Conservation (phyloP, 2,329 filamentous ascomycete genomes). For the Pseudogymnoascus sp. region DNA sequence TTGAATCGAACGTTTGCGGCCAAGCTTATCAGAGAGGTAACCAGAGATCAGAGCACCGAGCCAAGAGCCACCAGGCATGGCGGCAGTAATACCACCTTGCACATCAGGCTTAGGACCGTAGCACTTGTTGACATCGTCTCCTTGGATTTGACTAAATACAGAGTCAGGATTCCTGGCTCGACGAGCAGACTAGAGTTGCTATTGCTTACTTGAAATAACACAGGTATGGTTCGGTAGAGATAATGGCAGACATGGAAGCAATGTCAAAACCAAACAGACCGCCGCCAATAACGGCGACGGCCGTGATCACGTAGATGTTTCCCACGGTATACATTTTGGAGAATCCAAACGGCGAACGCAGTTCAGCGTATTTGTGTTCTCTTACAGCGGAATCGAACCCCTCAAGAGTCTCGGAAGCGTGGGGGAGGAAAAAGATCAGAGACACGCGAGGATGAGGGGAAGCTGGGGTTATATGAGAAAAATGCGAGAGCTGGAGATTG, state of each 20-base stretch:
- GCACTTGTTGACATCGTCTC: conserved; percentile 32
- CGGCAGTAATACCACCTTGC: conserved; percentile 60
- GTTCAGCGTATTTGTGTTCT: neutral
- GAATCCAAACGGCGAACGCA: conserved; percentile 2
- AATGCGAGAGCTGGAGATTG: neutral
- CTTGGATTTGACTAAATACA: conserved; percentile 36
- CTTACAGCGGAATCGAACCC: neutral
- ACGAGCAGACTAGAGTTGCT: conserved; percentile 39
- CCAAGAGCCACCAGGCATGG: conserved; percentile 66
- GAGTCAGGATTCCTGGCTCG: conserved; percentile 43
- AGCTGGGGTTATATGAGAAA: conserved; percentile 5
- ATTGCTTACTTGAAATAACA: conserved; percentile 41
- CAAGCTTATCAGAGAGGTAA: conserved; percentile 49
- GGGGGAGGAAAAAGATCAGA: neutral
- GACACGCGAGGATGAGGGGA: neutral
- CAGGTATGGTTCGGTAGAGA: conserved; percentile 44
- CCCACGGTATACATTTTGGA: conserved; percentile 21
- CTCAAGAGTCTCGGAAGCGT: neutral
- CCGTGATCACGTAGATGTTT: conserved; percentile 27
- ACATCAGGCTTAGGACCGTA: conserved; percentile 43
- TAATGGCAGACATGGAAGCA: conserved; percentile 51
- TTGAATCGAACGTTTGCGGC: conserved; percentile 43
- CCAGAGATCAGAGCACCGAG: conserved; percentile 55
- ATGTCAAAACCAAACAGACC: conserved; percentile 41
- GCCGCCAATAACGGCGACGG: conserved; percentile 28